Evolutionary conservation across 805 yeast genomes (phyloP).

Genomic region (Maudiozyma turicensis): DNA sequence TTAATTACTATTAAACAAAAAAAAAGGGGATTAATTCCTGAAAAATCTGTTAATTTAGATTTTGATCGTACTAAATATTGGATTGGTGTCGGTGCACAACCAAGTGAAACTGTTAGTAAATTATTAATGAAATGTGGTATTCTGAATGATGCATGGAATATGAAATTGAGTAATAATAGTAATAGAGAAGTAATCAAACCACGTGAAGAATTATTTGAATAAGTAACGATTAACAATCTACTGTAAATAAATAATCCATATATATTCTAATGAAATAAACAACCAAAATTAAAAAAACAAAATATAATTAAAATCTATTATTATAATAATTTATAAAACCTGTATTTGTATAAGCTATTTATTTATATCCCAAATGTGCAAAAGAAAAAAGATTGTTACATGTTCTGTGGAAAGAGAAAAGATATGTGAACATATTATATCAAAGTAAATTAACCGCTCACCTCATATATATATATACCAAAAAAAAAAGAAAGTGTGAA

Average conservation of each 20-base stretch:
- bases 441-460: too few species aligned
- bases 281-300: background rate
- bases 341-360: too few species aligned
- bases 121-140: constrained; percentile 73
- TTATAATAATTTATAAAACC: too few species aligned
- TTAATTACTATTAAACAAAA: constrained; percentile 51
- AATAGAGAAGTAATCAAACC: constrained; percentile 17
- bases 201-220: constrained; percentile 18
- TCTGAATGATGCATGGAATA: constrained; percentile 19
- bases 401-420: too few species aligned
- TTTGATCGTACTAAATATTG: constrained; percentile 88
- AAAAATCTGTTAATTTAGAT: constrained; percentile 75
- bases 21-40: constrained; percentile 47
- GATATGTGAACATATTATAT: too few species aligned
- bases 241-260: background rate
- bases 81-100: constrained; percentile 96
- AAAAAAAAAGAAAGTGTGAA: too few species aligned
- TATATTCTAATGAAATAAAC: too few species aligned
- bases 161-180: constrained; percentile 7
- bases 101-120: constrained; percentile 69
- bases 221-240: background rate
- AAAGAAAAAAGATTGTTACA: too few species aligned
- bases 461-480: too few species aligned
- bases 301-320: background rate
- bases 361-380: too few species aligned